Conservation (phyloP, 768 basidiomycete species). For the Hypholoma sublateritium region DNA sequence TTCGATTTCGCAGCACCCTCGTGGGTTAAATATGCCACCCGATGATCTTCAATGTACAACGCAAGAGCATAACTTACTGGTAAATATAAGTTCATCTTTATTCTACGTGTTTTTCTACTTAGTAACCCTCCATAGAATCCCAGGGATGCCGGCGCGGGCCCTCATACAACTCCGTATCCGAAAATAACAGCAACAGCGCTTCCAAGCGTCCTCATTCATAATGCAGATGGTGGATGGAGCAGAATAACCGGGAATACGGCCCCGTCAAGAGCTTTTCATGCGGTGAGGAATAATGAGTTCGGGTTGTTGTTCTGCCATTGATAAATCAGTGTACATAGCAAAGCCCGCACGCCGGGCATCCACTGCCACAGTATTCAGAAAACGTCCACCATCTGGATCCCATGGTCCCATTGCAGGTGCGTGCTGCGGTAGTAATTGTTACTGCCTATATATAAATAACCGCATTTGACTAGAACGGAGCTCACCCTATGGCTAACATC, state of each 20-base stretch:
- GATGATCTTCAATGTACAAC: no score
- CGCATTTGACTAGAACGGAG: no score
- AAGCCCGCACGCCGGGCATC: not conserved
- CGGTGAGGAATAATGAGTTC: no score
- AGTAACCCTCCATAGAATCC: not conserved
- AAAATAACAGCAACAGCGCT: not conserved
- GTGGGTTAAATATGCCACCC: no score
- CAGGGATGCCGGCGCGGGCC: not conserved
- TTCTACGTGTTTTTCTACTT: no score
- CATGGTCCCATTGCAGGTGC: not conserved
- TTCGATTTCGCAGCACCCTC: no score
- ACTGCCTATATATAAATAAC: no score
- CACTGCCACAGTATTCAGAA: not conserved
- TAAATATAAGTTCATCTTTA: no score
- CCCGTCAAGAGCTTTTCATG: not conserved
- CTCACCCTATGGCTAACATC: no score
- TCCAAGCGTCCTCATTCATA: not conserved
- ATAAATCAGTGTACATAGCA: not conserved
- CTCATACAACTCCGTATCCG: not conserved
- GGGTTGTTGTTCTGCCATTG: no score
- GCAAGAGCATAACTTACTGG: no score
- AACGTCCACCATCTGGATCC: not conserved
- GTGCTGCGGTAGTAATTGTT: no score
- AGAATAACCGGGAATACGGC: not conserved
- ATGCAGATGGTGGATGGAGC: not conserved